Conservation (phyloP, 768 basidiomycete species). For the Phylloporus rhodoxanthus region DNA sequence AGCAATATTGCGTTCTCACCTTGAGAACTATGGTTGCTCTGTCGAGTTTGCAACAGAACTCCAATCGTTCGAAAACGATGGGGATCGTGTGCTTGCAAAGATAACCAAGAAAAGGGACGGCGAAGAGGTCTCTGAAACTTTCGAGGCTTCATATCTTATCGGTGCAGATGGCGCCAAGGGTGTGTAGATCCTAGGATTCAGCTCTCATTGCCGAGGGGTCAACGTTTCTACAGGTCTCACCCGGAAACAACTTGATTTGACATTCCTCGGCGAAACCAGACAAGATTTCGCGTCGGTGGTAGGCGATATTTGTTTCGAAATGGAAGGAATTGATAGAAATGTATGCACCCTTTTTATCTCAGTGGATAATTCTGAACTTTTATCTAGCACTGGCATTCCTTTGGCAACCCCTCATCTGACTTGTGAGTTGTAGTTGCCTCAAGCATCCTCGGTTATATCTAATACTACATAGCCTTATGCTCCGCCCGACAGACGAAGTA, state of each 20-base stretch:
- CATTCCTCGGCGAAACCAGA: slow-evolving; percentile 38
- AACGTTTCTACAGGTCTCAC: slow-evolving; percentile 25
- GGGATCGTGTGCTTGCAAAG: slow-evolving; percentile 34
- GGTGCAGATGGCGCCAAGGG: slow-evolving; percentile 39
- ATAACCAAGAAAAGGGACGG: slow-evolving; percentile 27
- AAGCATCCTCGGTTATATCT: background rate
- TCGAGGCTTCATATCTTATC: slow-evolving; percentile 31
- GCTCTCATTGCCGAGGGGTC: background rate
- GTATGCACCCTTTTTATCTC: slow-evolving; percentile 11
- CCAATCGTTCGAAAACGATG: slow-evolving; percentile 36
- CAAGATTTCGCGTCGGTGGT: slow-evolving; percentile 24
- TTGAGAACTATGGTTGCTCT: slow-evolving; percentile 19
- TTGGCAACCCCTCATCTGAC: slow-evolving; percentile 6
- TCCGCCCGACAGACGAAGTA: slow-evolving; percentile 3
- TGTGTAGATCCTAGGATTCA: background rate
- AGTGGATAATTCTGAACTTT: too few relatives aligned
- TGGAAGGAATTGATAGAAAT: slow-evolving; percentile 26
- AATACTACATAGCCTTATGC: background rate
- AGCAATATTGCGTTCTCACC: slow-evolving; percentile 15
- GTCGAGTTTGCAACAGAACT: slow-evolving; percentile 45
- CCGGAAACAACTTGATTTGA: slow-evolving; percentile 37
- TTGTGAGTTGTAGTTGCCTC: slow-evolving; percentile 1
- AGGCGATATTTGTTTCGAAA: slow-evolving; percentile 35
- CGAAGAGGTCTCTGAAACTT: slow-evolving; percentile 22
- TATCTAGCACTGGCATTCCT: slow-evolving; percentile 19